A percentile compares a stretch with the other conserved stretches of the same genome.
Conservation (phyloP, 352 stramenopile genomes). For the Pythium aphanidermatum region DNA sequence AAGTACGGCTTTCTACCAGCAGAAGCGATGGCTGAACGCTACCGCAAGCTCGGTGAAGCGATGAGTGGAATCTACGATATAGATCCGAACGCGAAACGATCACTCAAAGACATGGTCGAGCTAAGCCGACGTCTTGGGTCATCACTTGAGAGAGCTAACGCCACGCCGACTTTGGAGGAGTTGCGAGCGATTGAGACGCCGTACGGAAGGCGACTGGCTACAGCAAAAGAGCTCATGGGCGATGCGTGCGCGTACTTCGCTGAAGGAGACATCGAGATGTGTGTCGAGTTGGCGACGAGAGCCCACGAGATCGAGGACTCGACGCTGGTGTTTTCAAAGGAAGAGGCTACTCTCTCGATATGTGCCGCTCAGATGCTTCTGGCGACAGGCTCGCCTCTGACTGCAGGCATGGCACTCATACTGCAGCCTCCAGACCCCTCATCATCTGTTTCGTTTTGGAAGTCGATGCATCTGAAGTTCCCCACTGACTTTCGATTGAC, state of each 20-base stretch:
- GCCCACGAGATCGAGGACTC: background rate
- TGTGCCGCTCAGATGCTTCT: background rate
- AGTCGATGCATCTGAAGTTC: slow-evolving; percentile 1
- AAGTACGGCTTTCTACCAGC: background rate
- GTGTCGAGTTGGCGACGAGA: background rate
- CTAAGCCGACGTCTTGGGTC: background rate
- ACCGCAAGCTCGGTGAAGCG: background rate
- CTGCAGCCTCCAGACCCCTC: background rate
- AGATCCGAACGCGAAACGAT: background rate
- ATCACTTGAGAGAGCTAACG: background rate
- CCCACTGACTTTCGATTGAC: background rate
- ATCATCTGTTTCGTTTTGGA: background rate
- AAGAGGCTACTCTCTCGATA: background rate
- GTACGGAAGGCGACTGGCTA: background rate
- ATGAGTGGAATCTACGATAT: background rate
- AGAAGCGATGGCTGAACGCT: background rate
- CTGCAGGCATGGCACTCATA: slow-evolving; percentile 1
- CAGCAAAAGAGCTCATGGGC: background rate
- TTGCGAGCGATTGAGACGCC: background rate
- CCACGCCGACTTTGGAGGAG: background rate
- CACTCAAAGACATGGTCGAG: background rate
- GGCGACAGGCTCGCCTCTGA: background rate
- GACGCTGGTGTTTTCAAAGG: background rate
- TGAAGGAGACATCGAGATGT: slow-evolving; percentile 1
- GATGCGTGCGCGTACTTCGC: background rate